These are phyloP conservation scores for Termitomyces sp. DNA, from an alignment of 1,284 basidiomycete species.

Conservation along the genomic window DNA sequence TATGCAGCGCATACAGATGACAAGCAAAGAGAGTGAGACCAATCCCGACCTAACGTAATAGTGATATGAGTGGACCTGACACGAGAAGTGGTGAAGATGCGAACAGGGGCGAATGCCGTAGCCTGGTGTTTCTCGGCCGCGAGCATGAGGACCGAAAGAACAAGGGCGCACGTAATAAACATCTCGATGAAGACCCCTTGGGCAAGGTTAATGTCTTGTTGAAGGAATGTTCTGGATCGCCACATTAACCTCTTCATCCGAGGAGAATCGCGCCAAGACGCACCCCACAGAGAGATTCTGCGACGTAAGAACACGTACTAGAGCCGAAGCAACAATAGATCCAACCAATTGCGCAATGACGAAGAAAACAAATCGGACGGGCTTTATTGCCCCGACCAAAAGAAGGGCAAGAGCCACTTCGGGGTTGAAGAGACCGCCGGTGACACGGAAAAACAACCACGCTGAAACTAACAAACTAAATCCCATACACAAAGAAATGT, in stretches of 20 bases:
- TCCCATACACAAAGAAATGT: slow-evolving; percentile 62
- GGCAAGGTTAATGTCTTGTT: slow-evolving; percentile 38
- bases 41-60: slow-evolving; percentile 49
- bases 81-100: slow-evolving; percentile 2
- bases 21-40: slow-evolving; percentile 65
- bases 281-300: slow-evolving; percentile 55
- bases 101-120: slow-evolving; percentile 68
- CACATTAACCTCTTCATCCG: slow-evolving; percentile 4
- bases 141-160: slow-evolving; percentile 61
- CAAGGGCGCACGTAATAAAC: slow-evolving; percentile 61
- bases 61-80: slow-evolving; percentile 1
- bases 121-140: slow-evolving; percentile 64
- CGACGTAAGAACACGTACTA: slow-evolving; percentile 58
- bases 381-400: slow-evolving; percentile 54
- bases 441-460: slow-evolving; percentile 73
- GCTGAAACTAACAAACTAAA: slow-evolving; percentile 63
- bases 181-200: slow-evolving; percentile 71
- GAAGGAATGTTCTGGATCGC: slow-evolving; percentile 39
- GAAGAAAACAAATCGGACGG: slow-evolving; percentile 58
- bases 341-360: slow-evolving; percentile 61
- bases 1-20: slow-evolving; percentile 42
- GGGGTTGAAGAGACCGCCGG: slow-evolving; percentile 70
- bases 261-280: slow-evolving; percentile 18
- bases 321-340: slow-evolving; percentile 55
- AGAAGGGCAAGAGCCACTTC: slow-evolving; percentile 61